Conservation (phyloP, 2,329 filamentous ascomycete genomes). For the Hymenoscyphus fraxineus region DNA sequence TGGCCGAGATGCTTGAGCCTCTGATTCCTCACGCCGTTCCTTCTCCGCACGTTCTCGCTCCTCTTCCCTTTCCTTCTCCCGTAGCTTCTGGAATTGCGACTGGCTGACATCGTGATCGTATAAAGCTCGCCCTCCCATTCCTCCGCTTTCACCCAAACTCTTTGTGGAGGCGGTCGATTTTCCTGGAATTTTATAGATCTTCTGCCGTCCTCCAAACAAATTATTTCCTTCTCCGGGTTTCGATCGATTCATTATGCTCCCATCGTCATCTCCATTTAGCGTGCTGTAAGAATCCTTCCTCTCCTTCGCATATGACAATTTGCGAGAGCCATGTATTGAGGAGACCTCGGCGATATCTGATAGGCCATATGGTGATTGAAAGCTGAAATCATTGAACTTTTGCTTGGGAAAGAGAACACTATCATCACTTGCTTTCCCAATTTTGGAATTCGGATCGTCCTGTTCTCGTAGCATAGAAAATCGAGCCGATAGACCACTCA, state of each 20-base stretch:
- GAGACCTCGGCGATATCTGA: conserved; percentile 88
- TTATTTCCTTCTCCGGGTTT: conserved; percentile 87
- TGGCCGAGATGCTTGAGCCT: conserved; percentile 41
- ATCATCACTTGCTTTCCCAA: conserved; percentile 93
- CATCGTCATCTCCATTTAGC: conserved; percentile 63
- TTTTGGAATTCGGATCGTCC: conserved; percentile 81
- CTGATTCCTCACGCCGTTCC: conserved; percentile 34
- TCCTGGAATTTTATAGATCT: conserved; percentile 80
- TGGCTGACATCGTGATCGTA: conserved; percentile 85
- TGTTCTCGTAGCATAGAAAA: conserved; percentile 97
- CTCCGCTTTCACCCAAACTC: conserved; percentile 35
- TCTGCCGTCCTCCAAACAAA: conserved; percentile 91
- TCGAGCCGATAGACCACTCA: conserved; percentile 89
- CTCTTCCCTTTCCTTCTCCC: conserved; percentile 42
- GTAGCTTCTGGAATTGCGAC: conserved; percentile 79
- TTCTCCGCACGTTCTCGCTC: conserved; percentile 34
- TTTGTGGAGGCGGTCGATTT: conserved; percentile 44
- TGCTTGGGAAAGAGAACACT: conserved; percentile 80
- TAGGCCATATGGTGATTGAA: conserved; percentile 46
- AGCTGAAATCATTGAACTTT: conserved; percentile 63
- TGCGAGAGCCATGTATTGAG: conserved; percentile 63
- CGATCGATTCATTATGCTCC: conserved; percentile 78
- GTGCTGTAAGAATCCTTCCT: conserved; percentile 63
- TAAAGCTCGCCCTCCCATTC: conserved; percentile 62
- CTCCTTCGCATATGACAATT: conserved; percentile 53